A percentile compares a stretch with the other conserved stretches of the same genome.
These are phyloP conservation scores for Viola pubescens DNA, from an alignment of 441 rosid genomes.

Conservation along the genomic window DNA sequence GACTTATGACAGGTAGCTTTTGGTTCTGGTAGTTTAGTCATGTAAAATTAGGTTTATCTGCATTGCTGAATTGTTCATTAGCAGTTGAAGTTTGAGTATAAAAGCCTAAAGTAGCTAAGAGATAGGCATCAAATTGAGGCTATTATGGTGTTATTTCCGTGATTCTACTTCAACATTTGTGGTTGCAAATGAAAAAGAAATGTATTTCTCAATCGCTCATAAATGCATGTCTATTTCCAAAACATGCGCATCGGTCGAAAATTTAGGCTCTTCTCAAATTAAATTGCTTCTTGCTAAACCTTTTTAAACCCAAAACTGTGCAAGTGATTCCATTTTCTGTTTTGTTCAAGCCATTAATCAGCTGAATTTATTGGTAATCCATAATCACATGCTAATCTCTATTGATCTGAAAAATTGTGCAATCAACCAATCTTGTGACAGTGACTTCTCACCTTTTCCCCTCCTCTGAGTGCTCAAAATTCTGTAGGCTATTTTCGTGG, in stretches of 20 bases:
- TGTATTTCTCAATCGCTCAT: neutral
- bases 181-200: neutral
- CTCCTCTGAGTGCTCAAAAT: neutral
- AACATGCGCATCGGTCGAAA: neutral
- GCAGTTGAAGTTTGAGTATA: no score
- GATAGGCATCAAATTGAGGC: no score
- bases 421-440: neutral
- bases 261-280: neutral
- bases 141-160: no score
- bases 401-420: neutral
- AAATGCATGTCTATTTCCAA: neutral
- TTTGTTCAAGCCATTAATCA: neutral
- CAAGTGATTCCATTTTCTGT: neutral
- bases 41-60: neutral
- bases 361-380: neutral
- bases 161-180: neutral
- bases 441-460: neutral
- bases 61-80: neutral
- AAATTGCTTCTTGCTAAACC: neutral
- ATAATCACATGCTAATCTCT: neutral
- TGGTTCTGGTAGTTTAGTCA: neutral
- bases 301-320: neutral
- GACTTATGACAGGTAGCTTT: slow-evolving; percentile 61
- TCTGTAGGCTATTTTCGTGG: neutral
- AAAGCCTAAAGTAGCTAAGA: no score